Base-by-base conservation (phyloP, 176 grass and related monocot genomes). In the Aegilops speltoides region DNA sequence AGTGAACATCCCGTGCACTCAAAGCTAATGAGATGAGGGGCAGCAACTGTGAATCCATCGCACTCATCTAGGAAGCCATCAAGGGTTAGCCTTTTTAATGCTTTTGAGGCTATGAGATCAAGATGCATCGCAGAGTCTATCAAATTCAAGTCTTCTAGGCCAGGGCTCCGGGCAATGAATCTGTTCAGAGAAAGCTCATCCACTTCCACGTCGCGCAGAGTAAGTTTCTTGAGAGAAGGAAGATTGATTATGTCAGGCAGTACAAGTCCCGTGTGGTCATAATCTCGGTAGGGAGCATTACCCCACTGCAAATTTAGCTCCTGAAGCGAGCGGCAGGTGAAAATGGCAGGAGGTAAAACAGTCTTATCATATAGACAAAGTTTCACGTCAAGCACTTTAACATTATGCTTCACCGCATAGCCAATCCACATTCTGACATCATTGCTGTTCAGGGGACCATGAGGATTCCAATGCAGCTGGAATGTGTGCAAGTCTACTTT, bases 261-360 rank as follows among this genome's bases (percentile, higher is more conserved):
- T 15, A 87, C 22, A 75, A 81, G 40, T 23, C 25, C 52, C 10
- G 6, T 33, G 34, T 80, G 85, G 19, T 73, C 78, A 29, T 29
- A 60, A 24, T 86, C 77, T 19, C 28, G 8, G 16, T 64, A 11
- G 32, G 64, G 64, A 79, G 84, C 26, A 25, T 73, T 19, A 64
- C 77, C 68, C 66, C 61, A 73, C 77, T 60, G 63, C 36, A 88
- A 83, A 70, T 46, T 88, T 34, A 88, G 80, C 63, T 83, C 86
- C 48, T 83, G 19, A n/a, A 88, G 71, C 12, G 72, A 83, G 64
- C 19, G 72, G 64, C 72, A 83, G 19, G 86, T 83, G 86, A 83
- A 88, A 83, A 88, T 77, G 62, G 62, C 67, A 83, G 17, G 34
- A 68, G 80, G 86, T 3, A 83, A 23, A 60, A 8, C 0, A 45